Evolutionary conservation across 768 basidiomycete genomes (phyloP).

Genomic region (Mycena chlorophos): DNA sequence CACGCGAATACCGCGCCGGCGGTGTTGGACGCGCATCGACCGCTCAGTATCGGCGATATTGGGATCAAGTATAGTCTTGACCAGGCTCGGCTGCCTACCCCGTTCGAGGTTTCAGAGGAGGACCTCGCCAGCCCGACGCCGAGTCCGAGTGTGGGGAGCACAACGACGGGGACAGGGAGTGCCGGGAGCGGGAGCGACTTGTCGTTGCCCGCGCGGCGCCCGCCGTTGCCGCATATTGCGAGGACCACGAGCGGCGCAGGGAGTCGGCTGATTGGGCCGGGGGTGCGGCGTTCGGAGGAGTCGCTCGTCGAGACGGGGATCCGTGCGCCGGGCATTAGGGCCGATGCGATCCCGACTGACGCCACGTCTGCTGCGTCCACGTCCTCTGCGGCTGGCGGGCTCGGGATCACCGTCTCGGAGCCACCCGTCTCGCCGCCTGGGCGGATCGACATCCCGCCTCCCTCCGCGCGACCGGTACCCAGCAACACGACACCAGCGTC

Average conservation of each 20-base stretch:
- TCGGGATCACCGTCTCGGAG: background rate
- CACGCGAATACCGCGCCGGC: background rate
- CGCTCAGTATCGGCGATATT: background rate
- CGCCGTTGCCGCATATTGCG: background rate
- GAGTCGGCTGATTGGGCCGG: background rate
- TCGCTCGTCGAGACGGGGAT: background rate
- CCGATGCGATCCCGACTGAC: background rate
- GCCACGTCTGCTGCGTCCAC: background rate
- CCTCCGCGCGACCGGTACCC: background rate
- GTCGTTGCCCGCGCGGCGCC: background rate
- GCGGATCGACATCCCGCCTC: background rate
- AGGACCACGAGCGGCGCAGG: background rate
- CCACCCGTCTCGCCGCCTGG: too few relatives aligned
- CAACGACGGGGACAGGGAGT: too few relatives aligned
- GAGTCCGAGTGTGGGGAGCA: too few relatives aligned
- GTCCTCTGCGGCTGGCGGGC: background rate
- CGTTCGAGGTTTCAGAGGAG: background rate
- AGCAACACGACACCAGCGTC: background rate
- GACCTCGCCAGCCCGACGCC: background rate
- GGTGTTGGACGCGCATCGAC: background rate
- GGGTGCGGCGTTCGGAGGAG: background rate
- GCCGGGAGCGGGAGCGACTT: background rate
- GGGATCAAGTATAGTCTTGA: constrained; percentile 1
- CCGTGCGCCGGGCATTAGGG: background rate
- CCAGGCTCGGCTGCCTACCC: background rate